These are phyloP conservation scores for Maudiozyma saulgeensis DNA, from an alignment of 805 yeast genomes.

Conservation along the genomic window DNA sequence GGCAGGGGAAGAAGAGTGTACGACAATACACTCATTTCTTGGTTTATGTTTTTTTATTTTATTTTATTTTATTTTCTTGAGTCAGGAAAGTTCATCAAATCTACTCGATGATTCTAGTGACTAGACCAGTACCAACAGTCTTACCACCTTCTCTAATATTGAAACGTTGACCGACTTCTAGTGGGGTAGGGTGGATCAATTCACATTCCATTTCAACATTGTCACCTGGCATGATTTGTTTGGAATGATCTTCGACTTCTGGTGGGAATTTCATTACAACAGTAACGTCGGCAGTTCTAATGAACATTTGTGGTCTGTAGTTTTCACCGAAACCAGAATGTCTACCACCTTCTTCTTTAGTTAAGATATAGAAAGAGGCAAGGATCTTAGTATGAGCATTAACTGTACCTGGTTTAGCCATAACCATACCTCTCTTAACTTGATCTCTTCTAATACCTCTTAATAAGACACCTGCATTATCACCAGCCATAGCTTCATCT, in stretches of 20 bases:
- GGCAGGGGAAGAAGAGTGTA: too few species aligned
- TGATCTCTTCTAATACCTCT: slow-evolving; percentile 99
- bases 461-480: slow-evolving; percentile 92
- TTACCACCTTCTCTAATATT: slow-evolving; percentile 99
- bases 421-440: slow-evolving; percentile 93
- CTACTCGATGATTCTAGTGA: slow-evolving; percentile 76
- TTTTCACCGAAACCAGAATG: slow-evolving; percentile 94
- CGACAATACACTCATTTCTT: too few species aligned
- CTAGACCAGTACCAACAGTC: slow-evolving; percentile 97
- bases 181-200: slow-evolving; percentile 81
- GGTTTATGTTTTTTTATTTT: too few species aligned
- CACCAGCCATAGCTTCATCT: slow-evolving; percentile 97
- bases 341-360: slow-evolving; percentile 99
- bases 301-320: slow-evolving; percentile 96
- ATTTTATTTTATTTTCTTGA: slow-evolving; percentile 1
- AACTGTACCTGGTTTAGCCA: slow-evolving; percentile 86
- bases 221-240: slow-evolving; percentile 96
- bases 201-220: slow-evolving; percentile 92
- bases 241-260: slow-evolving; percentile 69
- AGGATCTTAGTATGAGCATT: slow-evolving; percentile 89
- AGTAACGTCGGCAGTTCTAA: slow-evolving; percentile 94
- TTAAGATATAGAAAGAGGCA: slow-evolving; percentile 84
- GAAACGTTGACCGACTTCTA: slow-evolving; percentile 96
- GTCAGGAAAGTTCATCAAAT: not conserved
- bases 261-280: slow-evolving; percentile 85